A percentile compares a stretch with the other conserved stretches of the same genome.
phyloP scores from a whole-genome alignment of 2,329 filamentous ascomycete species.

The Ophiostoma sp. region DNA sequence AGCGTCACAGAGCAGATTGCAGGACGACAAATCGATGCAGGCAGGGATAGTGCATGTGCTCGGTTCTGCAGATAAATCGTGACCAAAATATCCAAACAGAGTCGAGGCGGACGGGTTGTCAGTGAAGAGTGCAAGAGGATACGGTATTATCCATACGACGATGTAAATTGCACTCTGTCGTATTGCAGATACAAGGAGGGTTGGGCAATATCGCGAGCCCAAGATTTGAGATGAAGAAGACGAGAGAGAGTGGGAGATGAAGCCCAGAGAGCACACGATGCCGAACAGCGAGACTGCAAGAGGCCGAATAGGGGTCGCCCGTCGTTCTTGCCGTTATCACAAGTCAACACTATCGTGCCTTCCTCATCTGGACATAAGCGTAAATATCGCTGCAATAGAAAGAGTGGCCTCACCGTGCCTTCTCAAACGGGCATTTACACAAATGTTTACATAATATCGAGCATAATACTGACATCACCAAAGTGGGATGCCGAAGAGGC shows the following conservation, averaged over 20 bases:
- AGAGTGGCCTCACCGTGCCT: neutral
- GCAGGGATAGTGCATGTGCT: neutral
- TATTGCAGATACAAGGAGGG: neutral
- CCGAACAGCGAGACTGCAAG: neutral
- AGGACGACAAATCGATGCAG: constrained; percentile 21
- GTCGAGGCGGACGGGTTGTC: neutral
- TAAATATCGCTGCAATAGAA: neutral
- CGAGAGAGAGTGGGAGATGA: neutral
- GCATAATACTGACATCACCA: neutral
- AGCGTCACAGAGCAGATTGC: constrained; percentile 20
- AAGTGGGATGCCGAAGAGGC: neutral
- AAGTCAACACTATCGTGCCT: neutral
- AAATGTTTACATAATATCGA: neutral
- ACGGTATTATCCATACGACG: neutral
- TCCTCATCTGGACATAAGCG: neutral
- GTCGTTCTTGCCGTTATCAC: neutral
- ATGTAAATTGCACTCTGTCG: neutral
- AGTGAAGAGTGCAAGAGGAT: neutral
- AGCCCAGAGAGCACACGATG: neutral
- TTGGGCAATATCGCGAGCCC: neutral
- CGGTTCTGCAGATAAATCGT: neutral
- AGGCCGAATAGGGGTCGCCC: neutral
- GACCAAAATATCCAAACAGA: neutral
- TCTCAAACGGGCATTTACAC: neutral
- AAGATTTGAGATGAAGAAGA: neutral